Evolutionary conservation across 164 flowering plant genomes (phyloP), one percentile per base, ranked within the genome.

Genomic region (Stephania yunnanensis): DNA sequence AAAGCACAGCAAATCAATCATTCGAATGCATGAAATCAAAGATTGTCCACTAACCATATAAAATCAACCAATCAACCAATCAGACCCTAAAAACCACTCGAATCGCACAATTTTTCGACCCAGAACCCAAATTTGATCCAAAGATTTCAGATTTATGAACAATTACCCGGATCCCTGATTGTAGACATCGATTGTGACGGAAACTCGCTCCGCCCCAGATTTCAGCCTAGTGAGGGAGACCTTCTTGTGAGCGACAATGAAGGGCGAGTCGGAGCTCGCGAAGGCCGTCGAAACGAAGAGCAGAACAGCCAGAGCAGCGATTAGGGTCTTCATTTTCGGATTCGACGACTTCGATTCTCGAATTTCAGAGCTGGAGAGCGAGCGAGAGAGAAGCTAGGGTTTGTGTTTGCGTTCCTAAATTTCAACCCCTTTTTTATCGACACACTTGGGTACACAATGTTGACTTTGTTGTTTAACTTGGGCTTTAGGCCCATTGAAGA

Each of bases 211-310:
- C 75, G 83, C 79, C 70, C 97, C 98, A 72, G 97, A 83, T 76
- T 90, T 91, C 84, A 90, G 91, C 71, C 90, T 80, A 78, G 79
- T 85, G 73, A 91, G 89, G 50, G 86, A 73, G 65, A 91, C 94
- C 84, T 95, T 95, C 94, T 95, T 95, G 87, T 95, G 94, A 2
- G 90, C 97, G 2, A 93, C 88, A 46, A 95, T 83, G 86, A 95
- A 91, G 5, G 97, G 97, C 1, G 82, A 84, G 25, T 93, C 94
- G 1, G 92, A 84, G 78, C 73, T 74, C 10, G 86, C 87, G 19
- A 77, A 64, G 22, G 80, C 58, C 31, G 80, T 29, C 4, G 92
- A 55, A 55, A 53, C 64, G 64, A 58, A 58, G 64, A 58, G 19
- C 64, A 58, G 64, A 58, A 12, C 20, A 19, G 15, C 64, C n/a